Evolutionary conservation across 2,329 filamentous ascomycete genomes (phyloP).

Genomic region (Botrytis deweyae): DNA sequence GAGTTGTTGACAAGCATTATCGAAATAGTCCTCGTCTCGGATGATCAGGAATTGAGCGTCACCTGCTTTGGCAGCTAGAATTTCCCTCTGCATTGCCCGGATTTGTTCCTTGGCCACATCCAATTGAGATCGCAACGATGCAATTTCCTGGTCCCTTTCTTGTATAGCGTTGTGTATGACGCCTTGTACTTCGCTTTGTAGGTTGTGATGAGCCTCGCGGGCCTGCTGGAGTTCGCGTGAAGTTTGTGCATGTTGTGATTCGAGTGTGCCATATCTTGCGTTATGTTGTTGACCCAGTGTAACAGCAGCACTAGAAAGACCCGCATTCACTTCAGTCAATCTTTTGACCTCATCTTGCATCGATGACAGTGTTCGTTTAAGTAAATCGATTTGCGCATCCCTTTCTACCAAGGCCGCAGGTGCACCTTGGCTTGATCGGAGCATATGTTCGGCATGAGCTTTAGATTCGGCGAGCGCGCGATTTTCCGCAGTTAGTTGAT

Average conservation of each 20-base stretch:
- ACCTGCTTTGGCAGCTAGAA: constrained; percentile 57
- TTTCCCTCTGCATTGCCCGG: constrained; percentile 56
- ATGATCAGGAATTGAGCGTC: constrained; percentile 74
- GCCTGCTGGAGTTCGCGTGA: constrained; percentile 68
- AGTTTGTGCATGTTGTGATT: constrained; percentile 64
- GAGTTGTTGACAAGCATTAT: constrained; percentile 87
- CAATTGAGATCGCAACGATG: constrained; percentile 72
- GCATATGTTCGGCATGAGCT: constrained; percentile 63
- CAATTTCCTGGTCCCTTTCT: constrained; percentile 82
- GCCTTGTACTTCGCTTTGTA: constrained; percentile 62
- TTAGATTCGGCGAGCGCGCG: constrained; percentile 73
- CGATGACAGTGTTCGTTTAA: constrained; percentile 75
- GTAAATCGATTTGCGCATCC: constrained; percentile 80
- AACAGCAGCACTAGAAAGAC: constrained; percentile 73
- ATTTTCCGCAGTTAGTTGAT: constrained; percentile 84
- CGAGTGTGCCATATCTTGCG: constrained; percentile 66
- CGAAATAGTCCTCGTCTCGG: constrained; percentile 92
- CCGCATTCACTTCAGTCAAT: constrained; percentile 79
- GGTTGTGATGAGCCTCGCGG: constrained; percentile 60
- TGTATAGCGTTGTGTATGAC: constrained; percentile 64
- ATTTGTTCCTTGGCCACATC: constrained; percentile 67
- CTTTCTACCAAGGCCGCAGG: constrained; percentile 74
- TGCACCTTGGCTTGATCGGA: constrained; percentile 61
- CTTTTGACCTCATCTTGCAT: constrained; percentile 79
- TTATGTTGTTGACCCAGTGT: constrained; percentile 75